Evolutionary conservation across 192 early-diverging fungal species (phyloP), one percentile per base, ranked within the genome.

Genomic region (Coemansia sp.): DNA sequence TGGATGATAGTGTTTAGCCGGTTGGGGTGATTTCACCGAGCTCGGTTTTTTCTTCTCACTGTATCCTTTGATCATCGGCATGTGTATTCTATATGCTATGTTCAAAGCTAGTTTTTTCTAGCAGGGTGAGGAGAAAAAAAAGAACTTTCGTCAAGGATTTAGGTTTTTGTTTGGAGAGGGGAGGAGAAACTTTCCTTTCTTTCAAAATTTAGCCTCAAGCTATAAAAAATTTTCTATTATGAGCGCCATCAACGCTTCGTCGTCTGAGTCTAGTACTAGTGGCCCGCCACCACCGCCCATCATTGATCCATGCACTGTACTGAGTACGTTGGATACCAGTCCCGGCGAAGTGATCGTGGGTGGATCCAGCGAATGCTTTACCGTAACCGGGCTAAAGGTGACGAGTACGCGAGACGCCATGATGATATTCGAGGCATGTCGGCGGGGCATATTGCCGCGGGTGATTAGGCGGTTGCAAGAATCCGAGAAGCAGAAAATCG

Each of bases 351-450:
- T 79, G n/a, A 39, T 74, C 0, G 73, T 79, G 2, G 77, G 77
- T 14, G 77, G 77, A 6, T 25, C 59, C 21, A 48, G 42, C 16
- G 42, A 64, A 13, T 79, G 68, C 47, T 68, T 79, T 26, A 79
- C 77, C 8, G 77, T 79, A 2, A 79, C 72, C 10, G 77, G 77
- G 13, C 64, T 79, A 0, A 70, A 70, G 21, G 56, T 79, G 2
- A 35, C 33, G 13, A 65, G 35, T 31, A 88, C 90, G 18, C 84
- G 90, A 57, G 93, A 94, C 70, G 89, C 90, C 0, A 77, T 94
- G 52, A 76, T 90, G 11, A 66, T 94, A 38, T 90, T 94, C 31
- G 90, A 93, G 80, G 93, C 91, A 0, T 90, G 89, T 62, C 85
- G 89, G 45, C 79, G 83, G 38, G 86, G 86, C 23, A 65, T 90